Evolutionary conservation across 805 yeast species (phyloP).

Genomic region (Phaffomyces antillensis): DNA sequence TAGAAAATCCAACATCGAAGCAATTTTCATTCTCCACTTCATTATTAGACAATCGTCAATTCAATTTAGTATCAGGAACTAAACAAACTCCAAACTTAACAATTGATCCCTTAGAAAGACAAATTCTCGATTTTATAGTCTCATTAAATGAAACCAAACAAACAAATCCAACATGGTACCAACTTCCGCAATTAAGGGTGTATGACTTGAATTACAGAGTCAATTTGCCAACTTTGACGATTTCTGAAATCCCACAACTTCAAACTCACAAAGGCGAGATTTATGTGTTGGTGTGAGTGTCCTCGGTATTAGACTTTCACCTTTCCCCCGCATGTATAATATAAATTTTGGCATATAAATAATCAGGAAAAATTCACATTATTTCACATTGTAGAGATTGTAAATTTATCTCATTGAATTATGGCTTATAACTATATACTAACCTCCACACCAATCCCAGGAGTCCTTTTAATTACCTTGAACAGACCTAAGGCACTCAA

Average conservation of each 20-base stretch:
- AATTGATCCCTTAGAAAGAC: slow-evolving; percentile 56
- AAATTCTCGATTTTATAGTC: slow-evolving; percentile 31
- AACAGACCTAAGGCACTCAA: slow-evolving; percentile 24
- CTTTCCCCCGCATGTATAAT: background rate
- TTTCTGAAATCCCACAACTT: slow-evolving; percentile 22
- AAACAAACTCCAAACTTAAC: slow-evolving; percentile 17
- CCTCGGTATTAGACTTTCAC: background rate
- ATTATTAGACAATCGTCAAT: slow-evolving; percentile 29
- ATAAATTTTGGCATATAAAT: background rate
- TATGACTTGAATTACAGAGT: slow-evolving; percentile 66
- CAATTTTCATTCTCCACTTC: slow-evolving; percentile 55
- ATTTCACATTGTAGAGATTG: too few relatives aligned
- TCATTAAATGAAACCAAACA: slow-evolving; percentile 10
- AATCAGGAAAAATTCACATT: background rate
- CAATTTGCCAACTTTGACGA: slow-evolving; percentile 44
- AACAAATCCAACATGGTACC: slow-evolving; percentile 18
- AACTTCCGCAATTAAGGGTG: slow-evolving; percentile 56
- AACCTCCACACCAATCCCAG: slow-evolving; percentile 16
- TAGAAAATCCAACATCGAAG: slow-evolving; percentile 73
- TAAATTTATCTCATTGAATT: background rate
- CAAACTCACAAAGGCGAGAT: slow-evolving; percentile 24
- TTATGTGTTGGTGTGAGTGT: slow-evolving; percentile 1
- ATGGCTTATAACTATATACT: slow-evolving; percentile 18
- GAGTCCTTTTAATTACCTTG: slow-evolving; percentile 20
- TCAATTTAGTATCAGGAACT: slow-evolving; percentile 31